Conservation (phyloP, 2,329 filamentous ascomycete species). For the Xylariaceae sp. region DNA sequence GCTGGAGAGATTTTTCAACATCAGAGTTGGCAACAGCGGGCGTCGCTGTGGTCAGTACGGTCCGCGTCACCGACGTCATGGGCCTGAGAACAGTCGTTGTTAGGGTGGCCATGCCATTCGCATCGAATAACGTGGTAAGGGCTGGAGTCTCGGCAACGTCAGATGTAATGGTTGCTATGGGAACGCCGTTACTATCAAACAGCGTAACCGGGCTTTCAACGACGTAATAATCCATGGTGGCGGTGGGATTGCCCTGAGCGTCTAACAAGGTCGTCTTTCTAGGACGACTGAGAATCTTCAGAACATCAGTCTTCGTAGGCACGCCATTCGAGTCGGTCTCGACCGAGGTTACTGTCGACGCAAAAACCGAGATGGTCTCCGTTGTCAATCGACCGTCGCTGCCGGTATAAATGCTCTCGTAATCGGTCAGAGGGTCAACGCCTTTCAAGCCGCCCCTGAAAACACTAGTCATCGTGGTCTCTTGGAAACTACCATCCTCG, state of each 20-base stretch:
- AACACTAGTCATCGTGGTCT: conserved; percentile 12
- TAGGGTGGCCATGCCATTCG: conserved; percentile 10
- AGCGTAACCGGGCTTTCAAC: conserved; percentile 8
- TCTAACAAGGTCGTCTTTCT: conserved; percentile 14
- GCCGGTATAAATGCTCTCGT: conserved; percentile 6
- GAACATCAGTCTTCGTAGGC: conserved; percentile 9
- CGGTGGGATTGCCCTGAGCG: conserved; percentile 16
- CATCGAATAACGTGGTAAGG: conserved; percentile 12
- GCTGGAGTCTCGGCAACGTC: conserved; percentile 10
- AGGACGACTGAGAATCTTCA: conserved; percentile 4
- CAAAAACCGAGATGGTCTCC: conserved; percentile 8
- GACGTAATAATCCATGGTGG: conserved; percentile 17
- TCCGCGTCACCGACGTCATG: conserved; percentile 9
- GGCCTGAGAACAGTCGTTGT: conserved; percentile 17
- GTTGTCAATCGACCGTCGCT: conserved; percentile 13
- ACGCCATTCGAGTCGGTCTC: conserved; percentile 12
- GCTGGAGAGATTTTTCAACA: conserved; percentile 6
- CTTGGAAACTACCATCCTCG: conserved; percentile 5
- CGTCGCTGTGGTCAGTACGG: conserved; percentile 7
- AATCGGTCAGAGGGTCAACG: background rate
- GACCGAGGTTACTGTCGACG: background rate
- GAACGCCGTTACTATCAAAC: conserved; percentile 8
- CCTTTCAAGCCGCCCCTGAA: background rate
- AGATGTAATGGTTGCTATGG: conserved; percentile 16
- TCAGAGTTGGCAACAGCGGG: conserved; percentile 8